Evolutionary conservation across 2,329 filamentous ascomycete genomes (phyloP), one percentile per base, ranked within the genome.

Genomic region (Ophiostoma sp.): DNA sequence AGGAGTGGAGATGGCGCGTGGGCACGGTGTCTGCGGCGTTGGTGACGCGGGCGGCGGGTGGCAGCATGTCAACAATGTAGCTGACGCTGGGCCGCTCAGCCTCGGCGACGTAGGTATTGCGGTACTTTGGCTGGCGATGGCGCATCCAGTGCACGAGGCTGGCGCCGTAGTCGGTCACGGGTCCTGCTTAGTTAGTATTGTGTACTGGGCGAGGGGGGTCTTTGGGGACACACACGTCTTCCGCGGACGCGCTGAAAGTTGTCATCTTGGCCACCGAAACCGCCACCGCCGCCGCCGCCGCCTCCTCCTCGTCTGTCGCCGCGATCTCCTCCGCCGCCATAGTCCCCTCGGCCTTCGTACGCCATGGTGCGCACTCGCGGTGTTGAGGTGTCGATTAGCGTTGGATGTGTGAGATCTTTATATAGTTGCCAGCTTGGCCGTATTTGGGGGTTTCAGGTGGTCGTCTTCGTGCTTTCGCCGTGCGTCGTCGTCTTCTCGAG

Each of bases 1-100:
- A 98, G n/a, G 95, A 96, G 78, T 99, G 95, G 57, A 99, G 86
- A 78, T 97, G 94, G 76, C 95, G 94, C n/a, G 92, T 91, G 15
- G 95, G 94, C 65, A 99, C 91, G 1, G 92, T 91, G 78, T 97
- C 93, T 71, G 90, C 93, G 27, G 94, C 89, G 73, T 86, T 89
- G 73, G 89, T 86, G 68, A 89, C 83, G 77, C 92, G 86, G 48
- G 92, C 93, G 62, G 90, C 84, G 1, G 95, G 94, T 2, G 94
- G 94, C 33, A 96, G 84, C 87, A 98, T 94, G 92, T 97, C 91
- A 65, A 96, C 87, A 62, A 96, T 91, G 78, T 95, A 98, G 81
- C 93, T 97, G 54, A 89, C 83, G 78, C 91, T 96, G 0, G 94
- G 94, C 71, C 94, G 84, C 80, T 97, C 94, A 64, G 86, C 83